Evolutionary conservation across 1,284 basidiomycete species (phyloP).

Genomic region (Heliocybe sulcata): DNA sequence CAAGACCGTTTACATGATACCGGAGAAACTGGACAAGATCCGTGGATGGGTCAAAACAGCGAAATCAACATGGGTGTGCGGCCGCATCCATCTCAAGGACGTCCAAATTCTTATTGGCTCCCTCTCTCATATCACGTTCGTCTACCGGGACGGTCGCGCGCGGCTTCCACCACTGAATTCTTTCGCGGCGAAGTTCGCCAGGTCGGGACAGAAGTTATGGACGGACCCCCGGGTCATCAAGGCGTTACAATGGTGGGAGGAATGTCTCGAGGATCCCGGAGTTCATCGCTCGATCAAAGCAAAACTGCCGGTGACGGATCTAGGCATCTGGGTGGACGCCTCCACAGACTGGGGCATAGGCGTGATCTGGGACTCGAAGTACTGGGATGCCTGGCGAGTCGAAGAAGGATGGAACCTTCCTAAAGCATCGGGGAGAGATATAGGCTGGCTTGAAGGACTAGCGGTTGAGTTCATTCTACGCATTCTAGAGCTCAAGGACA

Average conservation of each 20-base stretch:
- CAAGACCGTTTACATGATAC: not conserved
- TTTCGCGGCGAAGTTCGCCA: not conserved
- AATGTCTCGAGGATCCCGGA: not conserved
- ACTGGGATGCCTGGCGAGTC: not conserved
- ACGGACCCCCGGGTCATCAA: not conserved
- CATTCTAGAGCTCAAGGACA: not conserved
- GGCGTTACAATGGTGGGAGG: not conserved
- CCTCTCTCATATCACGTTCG: not conserved
- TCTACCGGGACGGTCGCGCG: not conserved
- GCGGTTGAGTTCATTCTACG: slow-evolving; percentile 1
- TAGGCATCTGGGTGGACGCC: slow-evolving; percentile 4
- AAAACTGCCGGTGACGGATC: not conserved
- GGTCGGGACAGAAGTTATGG: not conserved
- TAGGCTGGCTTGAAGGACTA: slow-evolving; percentile 2
- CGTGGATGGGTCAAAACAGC: not conserved
- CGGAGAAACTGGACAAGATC: not conserved
- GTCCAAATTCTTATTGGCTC: not conserved
- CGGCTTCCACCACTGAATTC: not conserved
- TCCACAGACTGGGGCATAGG: slow-evolving; percentile 2
- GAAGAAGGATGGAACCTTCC: not conserved
- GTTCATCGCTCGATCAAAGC: not conserved
- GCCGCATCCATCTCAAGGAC: not conserved
- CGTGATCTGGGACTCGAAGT: not conserved
- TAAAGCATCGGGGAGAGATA: not conserved
- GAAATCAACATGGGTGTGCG: not conserved